Evolutionary conservation across 169 alveolate genomes (phyloP), one percentile per base, ranked within the genome.

Genomic region (Fabrea salina): DNA sequence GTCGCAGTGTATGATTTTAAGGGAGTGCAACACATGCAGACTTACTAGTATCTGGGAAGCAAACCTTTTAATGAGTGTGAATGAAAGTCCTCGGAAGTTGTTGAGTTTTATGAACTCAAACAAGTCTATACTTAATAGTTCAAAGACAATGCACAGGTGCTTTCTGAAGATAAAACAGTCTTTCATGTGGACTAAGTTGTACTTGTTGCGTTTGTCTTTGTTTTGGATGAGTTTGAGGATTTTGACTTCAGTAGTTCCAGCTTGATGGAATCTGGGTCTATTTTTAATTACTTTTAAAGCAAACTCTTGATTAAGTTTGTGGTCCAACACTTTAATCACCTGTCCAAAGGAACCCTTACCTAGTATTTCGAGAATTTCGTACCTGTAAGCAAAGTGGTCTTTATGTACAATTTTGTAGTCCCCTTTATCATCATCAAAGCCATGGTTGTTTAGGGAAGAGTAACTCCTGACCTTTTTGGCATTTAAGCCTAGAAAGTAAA

Each of bases 341-440:
- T 89, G 84, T 7, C 96, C 96, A 78, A 89, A 92, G 19, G 91
- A 80, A 0, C 96, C 96, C 59, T 92, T 87, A 3, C 96, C 96
- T 32, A 89, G 70, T 44, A 64, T 54, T 70, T 84, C 94, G 37
- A 87, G 30, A 6, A 92, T 86, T 75, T 92, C 96, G 82, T 82
- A 92, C 82, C 96, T 75, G 59, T 83, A 92, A 43, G 88, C 94
- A 25, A 92, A 81, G 72, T 92, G 96, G 51, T 84, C 91, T 32
- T 90, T 89, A 16, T 77, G 30, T 5, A 82, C 80, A 57, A 83
- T 77, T 53, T 74, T 77, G 78, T 92, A 92, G 51, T 92, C 94
- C 16, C 96, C 96, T 58, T 88, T 86, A 54, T 84, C 85, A 70
- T 92, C 96, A 78, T 92, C 92, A 68, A 79, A 87, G 2, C 85